Conservation (phyloP, 169 alveolate genomes). For the Babesia sp. region DNA sequence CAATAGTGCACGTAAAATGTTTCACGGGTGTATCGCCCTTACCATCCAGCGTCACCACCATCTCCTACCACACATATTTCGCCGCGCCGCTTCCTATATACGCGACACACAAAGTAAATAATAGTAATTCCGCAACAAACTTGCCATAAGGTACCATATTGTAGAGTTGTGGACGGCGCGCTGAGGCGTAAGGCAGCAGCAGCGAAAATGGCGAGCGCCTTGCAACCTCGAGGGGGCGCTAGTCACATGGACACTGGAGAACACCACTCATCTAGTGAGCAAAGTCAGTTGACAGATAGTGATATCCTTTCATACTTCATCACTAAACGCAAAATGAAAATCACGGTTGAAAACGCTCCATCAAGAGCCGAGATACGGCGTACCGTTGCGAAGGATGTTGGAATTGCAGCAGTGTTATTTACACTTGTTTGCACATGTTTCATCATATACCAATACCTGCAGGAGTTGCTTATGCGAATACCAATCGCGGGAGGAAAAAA, state of each 20-base stretch:
- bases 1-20: too few relatives aligned
- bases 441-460: constrained; percentile 13
- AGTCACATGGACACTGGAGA: background rate
- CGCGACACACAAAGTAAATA: too few relatives aligned
- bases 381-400: background rate
- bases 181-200: constrained; percentile 3
- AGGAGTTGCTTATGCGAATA: constrained; percentile 19
- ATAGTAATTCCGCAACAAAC: too few relatives aligned
- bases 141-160: too few relatives aligned
- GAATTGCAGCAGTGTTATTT: constrained; percentile 7
- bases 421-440: constrained; percentile 11
- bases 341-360: background rate
- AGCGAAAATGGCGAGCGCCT: background rate
- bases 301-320: background rate
- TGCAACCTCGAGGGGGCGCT: constrained; percentile 5
- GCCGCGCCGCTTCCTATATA: too few relatives aligned
- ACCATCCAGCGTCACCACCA: too few relatives aligned
- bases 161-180: too few relatives aligned
- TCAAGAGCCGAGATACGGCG: constrained; percentile 13
- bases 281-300: background rate
- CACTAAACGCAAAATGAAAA: background rate
- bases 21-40: too few relatives aligned
- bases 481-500: constrained; percentile 5
- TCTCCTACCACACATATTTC: too few relatives aligned
- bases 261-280: background rate